These are phyloP conservation scores for Calonectria ilicicola DNA, from an alignment of 2,329 filamentous ascomycete genomes.

Conservation along the genomic window DNA sequence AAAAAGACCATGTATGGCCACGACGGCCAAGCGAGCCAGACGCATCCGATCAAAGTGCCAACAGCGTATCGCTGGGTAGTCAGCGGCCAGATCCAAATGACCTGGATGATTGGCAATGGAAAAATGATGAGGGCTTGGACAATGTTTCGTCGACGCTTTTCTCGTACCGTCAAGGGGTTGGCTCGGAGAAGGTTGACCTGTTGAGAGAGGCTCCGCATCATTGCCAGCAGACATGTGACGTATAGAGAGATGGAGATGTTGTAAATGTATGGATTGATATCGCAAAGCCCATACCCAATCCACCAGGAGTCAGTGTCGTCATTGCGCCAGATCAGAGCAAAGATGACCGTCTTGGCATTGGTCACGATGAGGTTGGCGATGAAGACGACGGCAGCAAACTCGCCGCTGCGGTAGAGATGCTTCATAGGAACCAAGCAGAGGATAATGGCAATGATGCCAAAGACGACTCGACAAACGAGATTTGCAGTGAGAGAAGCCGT, in stretches of 20 bases:
- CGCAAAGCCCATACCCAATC: slow-evolving; percentile 65
- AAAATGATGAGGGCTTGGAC: slow-evolving; percentile 68
- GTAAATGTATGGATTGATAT: slow-evolving; percentile 61
- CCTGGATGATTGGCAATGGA: slow-evolving; percentile 62
- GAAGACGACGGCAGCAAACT: slow-evolving; percentile 65
- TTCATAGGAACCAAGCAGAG: slow-evolving; percentile 64
- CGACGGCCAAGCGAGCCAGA: slow-evolving; percentile 54
- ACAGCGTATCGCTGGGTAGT: slow-evolving; percentile 62
- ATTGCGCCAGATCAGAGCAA: slow-evolving; percentile 65
- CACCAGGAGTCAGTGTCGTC: slow-evolving; percentile 65
- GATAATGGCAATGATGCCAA: slow-evolving; percentile 59
- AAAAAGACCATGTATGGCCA: slow-evolving; percentile 64
- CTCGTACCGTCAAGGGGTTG: slow-evolving; percentile 51
- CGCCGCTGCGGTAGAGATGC: slow-evolving; percentile 63
- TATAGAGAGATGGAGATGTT: slow-evolving; percentile 61
- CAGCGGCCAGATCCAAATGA: slow-evolving; percentile 61
- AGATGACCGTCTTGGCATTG: slow-evolving; percentile 63
- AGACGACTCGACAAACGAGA: slow-evolving; percentile 60
- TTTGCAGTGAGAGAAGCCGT: slow-evolving; percentile 55
- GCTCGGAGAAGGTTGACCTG: slow-evolving; percentile 61
- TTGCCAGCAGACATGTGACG: slow-evolving; percentile 63
- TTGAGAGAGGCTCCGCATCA: slow-evolving; percentile 65
- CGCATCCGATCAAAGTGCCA: slow-evolving; percentile 63
- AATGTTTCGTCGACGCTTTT: slow-evolving; percentile 56
- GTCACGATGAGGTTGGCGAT: slow-evolving; percentile 58